Evolutionary conservation across 148 eudicot species (phyloP), one percentile per base, ranked within the genome.

Genomic region (Chenopodium quinoa): DNA sequence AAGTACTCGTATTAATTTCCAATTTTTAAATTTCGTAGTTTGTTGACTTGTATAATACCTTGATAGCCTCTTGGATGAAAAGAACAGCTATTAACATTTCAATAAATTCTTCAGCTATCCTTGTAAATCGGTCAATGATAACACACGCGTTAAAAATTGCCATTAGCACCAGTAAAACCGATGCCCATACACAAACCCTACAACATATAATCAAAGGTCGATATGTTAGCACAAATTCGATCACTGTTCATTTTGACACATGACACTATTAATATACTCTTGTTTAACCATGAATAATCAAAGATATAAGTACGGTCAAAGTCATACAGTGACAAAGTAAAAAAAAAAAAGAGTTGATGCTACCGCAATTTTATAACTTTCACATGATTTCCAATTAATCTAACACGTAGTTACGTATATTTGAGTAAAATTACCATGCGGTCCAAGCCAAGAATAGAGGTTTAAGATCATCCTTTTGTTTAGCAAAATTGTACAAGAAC

Each of bases 101-200:
- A 73, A 86, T 87, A 20, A 88, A 88, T 50, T 90, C 90, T 73
- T 90, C 90, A 6, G 87, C 90, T 32, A 90, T 75, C 50, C 92
- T 82, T n/a, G 92, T 90, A 75, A 90, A 88, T 60, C 86, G 84
- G 54, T 78, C 86, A 65, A 90, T 87, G 54, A 88, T 81, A 12
- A 84, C 79, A 79, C 89, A 85, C 65, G 89, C 90, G 50, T 87
- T 88, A 20, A 90, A 81, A 44, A 85, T 84, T 74, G 92, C 90
- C 63, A 86, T 85, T 63, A 88, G 25, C 86, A 88, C 80, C 84
- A 90, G 48, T 76, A 88, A 47, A 63, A 88, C 27, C 23, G 89
- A 80, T 3, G 92, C 87, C 92, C 92, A 90, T 11, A 90, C 86
- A 72, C 92, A 88, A 7, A 90, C 87, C 92, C 62, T 90, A 85